Evolutionary conservation across 179 eudicot species (phyloP), one percentile per base, ranked within the genome.

Genomic region (Heliamphora pulchella): DNA sequence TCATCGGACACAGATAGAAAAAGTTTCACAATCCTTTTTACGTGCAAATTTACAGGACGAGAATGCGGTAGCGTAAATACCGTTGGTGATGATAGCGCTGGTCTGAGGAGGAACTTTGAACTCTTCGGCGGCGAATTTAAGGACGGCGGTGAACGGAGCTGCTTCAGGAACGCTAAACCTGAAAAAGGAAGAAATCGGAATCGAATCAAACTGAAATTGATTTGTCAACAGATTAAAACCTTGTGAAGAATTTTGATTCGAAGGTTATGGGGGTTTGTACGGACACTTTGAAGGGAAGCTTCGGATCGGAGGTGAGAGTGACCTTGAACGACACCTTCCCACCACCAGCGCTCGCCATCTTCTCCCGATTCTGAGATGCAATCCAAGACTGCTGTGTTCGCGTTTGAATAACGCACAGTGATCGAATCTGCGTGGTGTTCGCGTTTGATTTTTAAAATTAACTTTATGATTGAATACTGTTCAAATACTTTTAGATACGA

Each of bases 101-200:
- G 97, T 95, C 76, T 95, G 98, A 14, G 98, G 97, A 83, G 98
- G 98, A 54, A 95, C 98, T 81, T 95, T 95, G 80, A 95, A 95
- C 87, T 95, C 98, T 81, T 95, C 98, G 14, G 98, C 98, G 3
- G 97, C 91, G 79, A 87, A 95, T 88, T 95, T 95, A 50, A 95
- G 90, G 58, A 93, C 97, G 3, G 97, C 97, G 3, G 98, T 95
- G 83, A 93, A 93, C 8, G 98, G 97, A 43, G 97, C 97, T 2
- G 89, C 97, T 85, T 95, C 98, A n/a, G 97, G 97, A 17, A 95
- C 94, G 81, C 80, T 77, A 51, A 81, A 85, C 63, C 80, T 78
- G 76, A 58, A 59, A 22, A 48, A 58, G n/a, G 47, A 9, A 44
- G 9, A 46, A 77, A 39, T 1, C 51, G 1, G 10, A 51, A 78